These are phyloP conservation scores for Larix sibirica DNA, from an alignment of 83 land plant species.

Conservation along the genomic window DNA sequence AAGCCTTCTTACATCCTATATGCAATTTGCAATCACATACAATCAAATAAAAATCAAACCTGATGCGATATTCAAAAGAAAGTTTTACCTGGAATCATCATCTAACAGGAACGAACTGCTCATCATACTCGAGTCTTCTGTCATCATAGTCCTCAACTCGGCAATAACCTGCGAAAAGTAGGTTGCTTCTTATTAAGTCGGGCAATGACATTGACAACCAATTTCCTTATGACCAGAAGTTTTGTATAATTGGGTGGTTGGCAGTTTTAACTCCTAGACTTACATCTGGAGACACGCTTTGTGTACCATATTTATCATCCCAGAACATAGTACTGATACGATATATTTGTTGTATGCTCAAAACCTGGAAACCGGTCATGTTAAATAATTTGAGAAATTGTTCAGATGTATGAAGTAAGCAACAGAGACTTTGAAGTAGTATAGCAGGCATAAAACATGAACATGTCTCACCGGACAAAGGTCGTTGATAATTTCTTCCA, in stretches of 20 bases:
- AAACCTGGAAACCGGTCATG: conserved; percentile 44
- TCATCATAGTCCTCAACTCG: conserved; percentile 77
- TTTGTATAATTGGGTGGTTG: background rate
- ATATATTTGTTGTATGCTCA: conserved; percentile 90
- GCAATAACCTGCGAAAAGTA: conserved; percentile 63
- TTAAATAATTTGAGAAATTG: background rate
- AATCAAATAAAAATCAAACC: background rate
- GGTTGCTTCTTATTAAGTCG: background rate
- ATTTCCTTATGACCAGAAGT: background rate
- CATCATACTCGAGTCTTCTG: conserved; percentile 73
- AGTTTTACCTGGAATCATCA: conserved; percentile 89
- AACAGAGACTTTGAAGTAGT: background rate
- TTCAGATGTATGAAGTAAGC: background rate
- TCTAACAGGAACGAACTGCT: conserved; percentile 91
- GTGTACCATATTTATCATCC: conserved; percentile 99
- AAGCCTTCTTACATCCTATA: background rate
- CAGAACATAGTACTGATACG: conserved; percentile 97
- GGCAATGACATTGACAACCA: background rate
- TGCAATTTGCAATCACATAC: background rate
- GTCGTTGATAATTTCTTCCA: conserved; percentile 83
- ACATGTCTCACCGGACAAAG: conserved; percentile 79
- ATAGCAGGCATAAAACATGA: background rate
- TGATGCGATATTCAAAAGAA: background rate
- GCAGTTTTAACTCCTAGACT: conserved; percentile 8
- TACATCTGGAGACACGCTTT: conserved; percentile 88